Conservation (phyloP, 2,329 filamentous ascomycete species). For the Stemphylium lycopersici region DNA sequence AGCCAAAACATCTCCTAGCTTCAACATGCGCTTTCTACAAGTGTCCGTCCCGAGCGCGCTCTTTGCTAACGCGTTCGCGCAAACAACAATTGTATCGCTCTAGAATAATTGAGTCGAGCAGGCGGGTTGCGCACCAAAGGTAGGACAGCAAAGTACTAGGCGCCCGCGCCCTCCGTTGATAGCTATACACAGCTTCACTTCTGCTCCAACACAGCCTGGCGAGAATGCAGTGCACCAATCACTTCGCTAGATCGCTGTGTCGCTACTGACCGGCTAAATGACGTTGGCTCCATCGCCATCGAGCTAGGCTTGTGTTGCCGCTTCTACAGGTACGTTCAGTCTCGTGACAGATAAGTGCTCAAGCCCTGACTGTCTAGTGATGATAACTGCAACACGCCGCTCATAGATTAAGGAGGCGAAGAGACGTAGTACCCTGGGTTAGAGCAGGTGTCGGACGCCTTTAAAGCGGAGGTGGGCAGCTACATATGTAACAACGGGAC, state of each 20-base stretch:
- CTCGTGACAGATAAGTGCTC: not conserved
- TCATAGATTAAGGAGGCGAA: not conserved
- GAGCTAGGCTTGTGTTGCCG: not conserved
- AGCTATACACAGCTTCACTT: slow-evolving; percentile 3
- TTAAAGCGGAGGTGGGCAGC: slow-evolving; percentile 10
- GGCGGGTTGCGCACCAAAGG: slow-evolving; percentile 9
- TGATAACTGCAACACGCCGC: not conserved
- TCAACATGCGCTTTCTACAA: slow-evolving; percentile 1
- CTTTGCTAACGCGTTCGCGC: not conserved
- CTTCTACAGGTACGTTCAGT: not conserved
- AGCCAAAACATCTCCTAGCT: not conserved
- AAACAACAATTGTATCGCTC: slow-evolving; percentile 5
- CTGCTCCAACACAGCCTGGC: not conserved
- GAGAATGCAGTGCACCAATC: not conserved
- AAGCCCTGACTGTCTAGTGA: slow-evolving; percentile 5
- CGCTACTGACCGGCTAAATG: not conserved
- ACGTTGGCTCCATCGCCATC: not conserved
- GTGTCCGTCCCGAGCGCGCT: not conserved
- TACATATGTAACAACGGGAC: slow-evolving; percentile 14
- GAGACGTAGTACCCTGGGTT: slow-evolving; percentile 7
- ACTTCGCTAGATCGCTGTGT: not conserved
- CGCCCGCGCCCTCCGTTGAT: not conserved
- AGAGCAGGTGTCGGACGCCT: not conserved
- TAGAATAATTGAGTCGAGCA: slow-evolving; percentile 6
- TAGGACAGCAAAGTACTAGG: slow-evolving; percentile 8